Base-by-base conservation (phyloP, 2,329 filamentous ascomycete genomes). In the Fusarium concolor region DNA sequence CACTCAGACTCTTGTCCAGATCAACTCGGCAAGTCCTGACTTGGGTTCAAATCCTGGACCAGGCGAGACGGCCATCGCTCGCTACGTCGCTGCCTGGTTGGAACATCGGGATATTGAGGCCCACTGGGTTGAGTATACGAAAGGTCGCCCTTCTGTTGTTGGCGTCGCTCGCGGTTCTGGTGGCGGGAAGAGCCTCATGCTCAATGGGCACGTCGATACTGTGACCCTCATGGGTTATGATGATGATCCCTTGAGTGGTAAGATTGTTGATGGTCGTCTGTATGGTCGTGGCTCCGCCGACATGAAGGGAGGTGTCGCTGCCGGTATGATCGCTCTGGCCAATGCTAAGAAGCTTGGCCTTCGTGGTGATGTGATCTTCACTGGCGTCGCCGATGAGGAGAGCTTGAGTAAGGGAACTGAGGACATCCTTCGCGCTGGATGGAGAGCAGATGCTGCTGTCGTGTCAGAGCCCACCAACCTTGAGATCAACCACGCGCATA, bases 341-440 rank as follows among this genome's bases (percentile, higher is more conserved):
- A 75, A 76, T 5, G 76, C 77, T 5, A 82, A 81, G 45, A 72
- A 70, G 2, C 78, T 80, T 22, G 68, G 72, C 0, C 77, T 83
- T 11, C 71, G 76, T 0, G 85, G 86, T 5, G 82, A 87, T 46
- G 79, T 87, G 10, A 82, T 87, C 10, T 76, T 88, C 8, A 78
- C 85, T 1, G 85, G 81, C 2, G 85, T 87, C 5, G 82, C 85
- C 0, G 85, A 87, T 42, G 85, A 87, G 54, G 86, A 87, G 64
- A 79, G 79, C 41, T 71, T 76, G 6, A 85, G 83, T 28, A 82
- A 83, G 12, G 85, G 85, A 2, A 87, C 85, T 0, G 80, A 82
- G 58, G 78, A 86, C 39, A 65, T 87, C 0, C 71, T 87, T 2
- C 76, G 75, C 12, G 83, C 84, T 3, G 85, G 85, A 2, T 87